Conservation (phyloP, 225 moss, liverwort and hornwort genomes). For the Antitrichia curtipendula region DNA sequence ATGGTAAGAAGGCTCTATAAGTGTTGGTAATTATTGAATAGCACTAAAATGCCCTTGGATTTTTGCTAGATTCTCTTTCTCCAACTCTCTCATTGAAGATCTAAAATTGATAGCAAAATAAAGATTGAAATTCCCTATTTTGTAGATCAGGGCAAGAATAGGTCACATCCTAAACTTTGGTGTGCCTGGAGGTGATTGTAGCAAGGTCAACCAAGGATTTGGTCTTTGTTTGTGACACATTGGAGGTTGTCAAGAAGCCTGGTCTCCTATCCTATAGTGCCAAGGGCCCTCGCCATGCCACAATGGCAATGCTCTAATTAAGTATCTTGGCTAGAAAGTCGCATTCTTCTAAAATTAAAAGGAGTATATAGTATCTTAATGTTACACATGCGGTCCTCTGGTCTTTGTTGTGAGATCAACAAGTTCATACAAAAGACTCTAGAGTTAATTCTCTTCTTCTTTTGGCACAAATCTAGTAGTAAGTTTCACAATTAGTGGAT, state of each 20-base stretch:
- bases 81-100: not conserved
- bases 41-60: fast-evolving
- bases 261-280: too few species aligned
- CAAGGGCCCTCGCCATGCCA: too few species aligned
- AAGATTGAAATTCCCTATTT: too few species aligned
- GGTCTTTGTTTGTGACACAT: too few species aligned
- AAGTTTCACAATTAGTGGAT: not conserved
- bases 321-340: too few species aligned
- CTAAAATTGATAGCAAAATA: too few species aligned
- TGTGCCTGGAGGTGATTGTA: too few species aligned
- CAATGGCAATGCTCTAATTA: too few species aligned
- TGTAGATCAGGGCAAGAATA: too few species aligned
- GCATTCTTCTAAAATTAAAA: not conserved
- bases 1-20: not conserved
- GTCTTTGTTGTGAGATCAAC: not conserved
- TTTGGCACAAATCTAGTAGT: not conserved
- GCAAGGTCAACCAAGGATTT: too few species aligned
- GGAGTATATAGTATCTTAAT: not conserved
- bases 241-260: too few species aligned
- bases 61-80: fast-evolving
- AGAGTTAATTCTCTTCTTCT: not conserved
- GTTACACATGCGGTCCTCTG: fast-evolving
- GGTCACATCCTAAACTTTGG: too few species aligned
- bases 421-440: not conserved
- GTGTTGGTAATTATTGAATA: not conserved